phyloP scores from a whole-genome alignment of 1,284 basidiomycete genomes.

The Ceratobasidium theobromae region DNA sequence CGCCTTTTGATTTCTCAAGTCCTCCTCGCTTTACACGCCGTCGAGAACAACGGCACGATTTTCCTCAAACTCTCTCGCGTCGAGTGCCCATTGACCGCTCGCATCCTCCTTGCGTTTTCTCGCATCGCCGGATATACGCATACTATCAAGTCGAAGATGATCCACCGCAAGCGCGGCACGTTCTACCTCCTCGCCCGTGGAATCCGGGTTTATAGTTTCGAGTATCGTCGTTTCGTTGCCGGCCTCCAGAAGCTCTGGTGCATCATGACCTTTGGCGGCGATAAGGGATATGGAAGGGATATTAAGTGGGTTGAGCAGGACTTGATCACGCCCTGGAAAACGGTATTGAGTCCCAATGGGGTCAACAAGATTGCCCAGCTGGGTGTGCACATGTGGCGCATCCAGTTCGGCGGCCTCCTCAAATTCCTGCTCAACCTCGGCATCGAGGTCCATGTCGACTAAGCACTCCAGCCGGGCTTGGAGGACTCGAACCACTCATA shows the following conservation, averaged over 20 bases:
- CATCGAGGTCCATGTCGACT: too few relatives aligned
- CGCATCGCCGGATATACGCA: not conserved
- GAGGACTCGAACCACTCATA: too few relatives aligned
- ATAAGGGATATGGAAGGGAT: not conserved
- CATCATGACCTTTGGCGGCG: not conserved
- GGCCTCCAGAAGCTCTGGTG: not conserved
- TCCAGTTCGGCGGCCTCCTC: not conserved
- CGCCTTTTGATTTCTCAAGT: slow-evolving; percentile 43
- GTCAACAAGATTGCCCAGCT: not conserved
- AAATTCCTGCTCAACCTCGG: not conserved
- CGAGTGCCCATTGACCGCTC: slow-evolving; percentile 42
- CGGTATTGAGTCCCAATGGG: slow-evolving; percentile 16
- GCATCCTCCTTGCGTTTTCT: slow-evolving; percentile 42
- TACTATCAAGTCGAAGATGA: slow-evolving; percentile 40
- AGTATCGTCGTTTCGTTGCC: not conserved
- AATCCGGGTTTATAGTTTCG: not conserved
- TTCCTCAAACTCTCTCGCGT: slow-evolving; percentile 43
- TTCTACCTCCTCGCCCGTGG: slow-evolving; percentile 43
- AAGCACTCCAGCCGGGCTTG: too few relatives aligned
- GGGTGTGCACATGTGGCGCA: slow-evolving; percentile 6
- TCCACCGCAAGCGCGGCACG: slow-evolving; percentile 41
- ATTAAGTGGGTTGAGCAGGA: slow-evolving; percentile 15
- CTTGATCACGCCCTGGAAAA: not conserved
- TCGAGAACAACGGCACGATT: slow-evolving; percentile 41
- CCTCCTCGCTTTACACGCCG: slow-evolving; percentile 42